These are phyloP conservation scores for Abelmoschus esculentus DNA, from an alignment of 345 rosid species.

Conservation along the genomic window DNA sequence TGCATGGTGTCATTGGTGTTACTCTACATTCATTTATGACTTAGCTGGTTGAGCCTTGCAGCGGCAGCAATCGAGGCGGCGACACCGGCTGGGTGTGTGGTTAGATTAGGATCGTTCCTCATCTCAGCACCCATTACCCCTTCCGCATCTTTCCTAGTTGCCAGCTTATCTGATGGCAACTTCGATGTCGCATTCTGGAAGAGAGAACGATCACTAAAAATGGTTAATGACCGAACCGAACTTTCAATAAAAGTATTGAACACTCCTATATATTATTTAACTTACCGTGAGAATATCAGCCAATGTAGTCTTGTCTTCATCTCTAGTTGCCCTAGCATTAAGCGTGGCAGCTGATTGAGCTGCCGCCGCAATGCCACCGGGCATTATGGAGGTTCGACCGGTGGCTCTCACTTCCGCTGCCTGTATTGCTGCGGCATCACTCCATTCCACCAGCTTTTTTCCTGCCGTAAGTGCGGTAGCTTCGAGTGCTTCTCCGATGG, in stretches of 20 bases:
- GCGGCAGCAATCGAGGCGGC: conserved; percentile 71
- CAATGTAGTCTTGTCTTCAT: conserved; percentile 54
- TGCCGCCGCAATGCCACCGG: conserved; percentile 63
- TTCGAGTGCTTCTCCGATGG: conserved; percentile 26
- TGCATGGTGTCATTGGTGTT: background rate
- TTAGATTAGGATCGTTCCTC: conserved; percentile 68
- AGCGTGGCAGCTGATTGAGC: conserved; percentile 82
- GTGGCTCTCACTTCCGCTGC: conserved; percentile 90
- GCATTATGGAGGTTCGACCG: conserved; percentile 49
- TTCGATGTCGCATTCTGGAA: conserved; percentile 57
- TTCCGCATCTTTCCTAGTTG: conserved; percentile 62
- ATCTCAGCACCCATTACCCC: conserved; percentile 75
- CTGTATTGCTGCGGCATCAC: conserved; percentile 84
- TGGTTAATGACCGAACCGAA: no score
- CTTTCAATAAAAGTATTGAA: no score
- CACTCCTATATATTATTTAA: no score
- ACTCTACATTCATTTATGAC: background rate
- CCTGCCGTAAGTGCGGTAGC: conserved; percentile 65
- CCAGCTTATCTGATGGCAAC: conserved; percentile 56
- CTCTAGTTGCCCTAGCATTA: conserved; percentile 39
- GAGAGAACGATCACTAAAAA: no score
- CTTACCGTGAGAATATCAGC: conserved; percentile 56
- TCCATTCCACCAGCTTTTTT: conserved; percentile 70
- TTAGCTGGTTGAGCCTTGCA: conserved; percentile 51
- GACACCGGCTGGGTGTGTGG: conserved; percentile 63